Evolutionary conservation across 768 basidiomycete species (phyloP), one percentile per base, ranked within the genome.

Genomic region (Boletus rubescentipes): DNA sequence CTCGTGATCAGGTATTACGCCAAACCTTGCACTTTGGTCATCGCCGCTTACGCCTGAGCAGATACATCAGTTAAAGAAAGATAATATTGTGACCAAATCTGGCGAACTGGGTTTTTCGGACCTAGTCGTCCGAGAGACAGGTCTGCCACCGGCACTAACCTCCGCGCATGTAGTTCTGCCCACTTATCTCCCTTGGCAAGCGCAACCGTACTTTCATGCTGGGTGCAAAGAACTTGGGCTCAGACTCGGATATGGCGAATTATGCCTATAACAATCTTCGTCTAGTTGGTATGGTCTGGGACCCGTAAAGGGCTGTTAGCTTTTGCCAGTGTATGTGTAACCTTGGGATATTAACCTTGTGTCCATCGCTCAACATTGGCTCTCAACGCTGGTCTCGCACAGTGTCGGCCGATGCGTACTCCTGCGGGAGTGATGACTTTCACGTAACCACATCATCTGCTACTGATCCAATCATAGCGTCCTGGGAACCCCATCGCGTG

Each of bases 51-150:
- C 45, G 34, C 48, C 16, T 48, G 42, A 46, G n/a, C 47, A 88
- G 86, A 74, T 88, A 37, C 75, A 79, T 53, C 88, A 88, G 65
- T 72, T 89, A 21, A 78, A 79, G 53, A 65, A 62, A 15, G 84
- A 89, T 62, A 89, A 88, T 51, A 59, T 84, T 39, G 76, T 81
- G 26, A 73, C 72, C 26, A 60, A 70, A 9, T 59, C 61, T 23
- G 61, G 66, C 6, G 29, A 9, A 63, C 70, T 48, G 51, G 69
- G 35, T 32, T 74, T 32, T 67, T 59, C 73, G 48, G 64, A 72
- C 23, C 54, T 81, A 5, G 54, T 83, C 21, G 71, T 67, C 39
- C 66, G 68, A 54, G 65, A 77, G 56, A 72, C 73, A 1, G 62
- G 61, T 31, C 55, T 61, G 14, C 68, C 74, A 3, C n/a, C n/a